Base-by-base conservation (phyloP, 768 basidiomycete genomes). In the Suillus placidus region DNA sequence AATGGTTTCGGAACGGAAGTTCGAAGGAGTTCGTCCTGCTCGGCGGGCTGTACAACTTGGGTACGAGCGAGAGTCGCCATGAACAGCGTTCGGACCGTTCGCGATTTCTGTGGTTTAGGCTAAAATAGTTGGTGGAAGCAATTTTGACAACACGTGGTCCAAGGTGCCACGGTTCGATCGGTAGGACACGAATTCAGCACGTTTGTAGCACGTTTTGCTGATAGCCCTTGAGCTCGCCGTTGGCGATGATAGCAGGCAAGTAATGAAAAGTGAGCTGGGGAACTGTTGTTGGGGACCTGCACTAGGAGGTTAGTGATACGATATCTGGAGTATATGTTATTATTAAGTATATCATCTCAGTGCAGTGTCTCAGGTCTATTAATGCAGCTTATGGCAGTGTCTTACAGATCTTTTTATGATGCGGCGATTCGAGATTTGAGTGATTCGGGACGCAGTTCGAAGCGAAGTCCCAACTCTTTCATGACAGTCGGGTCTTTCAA, bases 11-110 rank as follows among this genome's bases (percentile, higher is more conserved):
- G 65, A 42, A 66, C 9, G 3, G 65, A 66, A n/a, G 63, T 55
- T 49, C 63, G 63, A 40, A 37, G 43, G 16, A 16, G 52, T 64
- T 56, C 56, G n/a, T 64, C 64, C 40, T 63, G 49, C 13, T 72
- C 62, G 6, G 51, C 37, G 20, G 1, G 43, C 49, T 61, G 60
- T 26, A 40, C 37, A 34, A 45, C 43, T 35, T 66, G 57, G 13
- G 55, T 47, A 51, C 70, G 74, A n/a, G 67, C 61, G 58, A 77
- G 76, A 61, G 74, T 77, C 23, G 74, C 76, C 74, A 76, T 76
- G 61, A 23, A 26, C 38, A 32, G 18, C 5, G 56, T 8, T 57
- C 35, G 55, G 37, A 38, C 56, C 58, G 38, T 42, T 60, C 12
- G 26, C 38, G 57, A 60, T 42, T 60, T 60, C 40, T 42, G 38